phyloP scores from a whole-genome alignment of 805 yeast species.

The Candida awuae region DNA sequence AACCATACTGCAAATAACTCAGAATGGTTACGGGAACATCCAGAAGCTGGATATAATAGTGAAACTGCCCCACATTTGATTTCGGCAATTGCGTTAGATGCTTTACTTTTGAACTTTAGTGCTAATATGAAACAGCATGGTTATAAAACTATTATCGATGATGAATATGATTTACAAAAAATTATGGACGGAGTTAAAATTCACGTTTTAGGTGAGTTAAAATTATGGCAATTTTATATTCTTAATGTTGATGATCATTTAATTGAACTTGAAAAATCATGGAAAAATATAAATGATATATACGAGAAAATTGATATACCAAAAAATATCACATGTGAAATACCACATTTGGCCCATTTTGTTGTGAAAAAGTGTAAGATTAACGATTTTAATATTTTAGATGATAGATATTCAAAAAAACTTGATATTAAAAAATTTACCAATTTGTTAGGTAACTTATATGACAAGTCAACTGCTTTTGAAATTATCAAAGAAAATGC shows the following conservation, averaged over 20 bases:
- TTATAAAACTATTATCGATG: conserved; percentile 48
- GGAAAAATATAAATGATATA: conserved; percentile 20
- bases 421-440: conserved; percentile 46
- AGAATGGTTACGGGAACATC: conserved; percentile 73
- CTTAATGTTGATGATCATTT: conserved; percentile 45
- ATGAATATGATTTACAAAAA: conserved; percentile 45
- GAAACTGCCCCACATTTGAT: conserved; percentile 83
- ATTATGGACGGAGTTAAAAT: conserved; percentile 61
- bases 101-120: conserved; percentile 58
- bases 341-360: conserved; percentile 45
- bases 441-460: conserved; percentile 37
- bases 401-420: conserved; percentile 43
- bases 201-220: conserved; percentile 58
- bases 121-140: conserved; percentile 45
- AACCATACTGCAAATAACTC: conserved; percentile 95
- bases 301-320: conserved; percentile 35
- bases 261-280: conserved; percentile 30
- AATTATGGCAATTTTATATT: conserved; percentile 86
- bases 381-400: conserved; percentile 35
- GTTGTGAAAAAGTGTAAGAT: conserved; percentile 34
- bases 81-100: conserved; percentile 81
- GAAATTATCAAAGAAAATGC: conserved; percentile 33
- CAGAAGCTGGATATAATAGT: conserved; percentile 82
- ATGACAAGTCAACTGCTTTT: conserved; percentile 22
- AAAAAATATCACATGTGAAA: conserved; percentile 30